Evolutionary conservation across 768 basidiomycete species (phyloP).

Genomic region (Suillus tomentosus): DNA sequence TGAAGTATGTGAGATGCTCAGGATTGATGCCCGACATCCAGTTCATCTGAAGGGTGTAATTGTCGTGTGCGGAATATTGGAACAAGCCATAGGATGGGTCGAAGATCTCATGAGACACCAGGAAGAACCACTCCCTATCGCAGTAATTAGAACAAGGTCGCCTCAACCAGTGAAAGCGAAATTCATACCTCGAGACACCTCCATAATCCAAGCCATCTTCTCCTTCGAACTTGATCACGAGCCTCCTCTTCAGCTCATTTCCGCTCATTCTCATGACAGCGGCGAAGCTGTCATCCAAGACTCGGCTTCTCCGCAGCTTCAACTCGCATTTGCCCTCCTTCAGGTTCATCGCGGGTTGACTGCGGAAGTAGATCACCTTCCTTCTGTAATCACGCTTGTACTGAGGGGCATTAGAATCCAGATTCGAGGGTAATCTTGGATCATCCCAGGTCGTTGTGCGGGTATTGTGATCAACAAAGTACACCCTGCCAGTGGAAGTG

Average conservation of each 20-base stretch:
- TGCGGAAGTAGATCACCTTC: conserved; percentile 91
- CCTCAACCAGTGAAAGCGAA: neutral
- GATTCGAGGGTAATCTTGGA: conserved; percentile 77
- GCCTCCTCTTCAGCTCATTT: conserved; percentile 65
- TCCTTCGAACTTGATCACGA: conserved; percentile 77
- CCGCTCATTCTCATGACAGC: conserved; percentile 82
- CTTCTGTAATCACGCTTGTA: conserved; percentile 93
- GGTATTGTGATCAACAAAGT: conserved; percentile 92
- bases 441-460: conserved; percentile 94
- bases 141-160: conserved; percentile 11
- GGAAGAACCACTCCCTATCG: conserved; percentile 82
- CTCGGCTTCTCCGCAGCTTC: conserved; percentile 76
- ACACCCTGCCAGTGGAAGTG: conserved; percentile 81
- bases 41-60: conserved; percentile 81
- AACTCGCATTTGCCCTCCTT: conserved; percentile 84
- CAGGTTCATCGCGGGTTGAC: conserved; percentile 81
- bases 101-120: conserved; percentile 82
- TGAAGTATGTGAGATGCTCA: conserved; percentile 79
- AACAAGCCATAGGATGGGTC: conserved; percentile 82
- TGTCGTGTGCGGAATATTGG: conserved; percentile 79
- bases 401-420: conserved; percentile 90
- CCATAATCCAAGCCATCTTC: conserved; percentile 83
- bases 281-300: conserved; percentile 86
- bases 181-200: conserved; percentile 64
- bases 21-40: conserved; percentile 75